Conservation (phyloP, 495 filamentous ascomycete species). For the Sabuloglossum arenarium region DNA sequence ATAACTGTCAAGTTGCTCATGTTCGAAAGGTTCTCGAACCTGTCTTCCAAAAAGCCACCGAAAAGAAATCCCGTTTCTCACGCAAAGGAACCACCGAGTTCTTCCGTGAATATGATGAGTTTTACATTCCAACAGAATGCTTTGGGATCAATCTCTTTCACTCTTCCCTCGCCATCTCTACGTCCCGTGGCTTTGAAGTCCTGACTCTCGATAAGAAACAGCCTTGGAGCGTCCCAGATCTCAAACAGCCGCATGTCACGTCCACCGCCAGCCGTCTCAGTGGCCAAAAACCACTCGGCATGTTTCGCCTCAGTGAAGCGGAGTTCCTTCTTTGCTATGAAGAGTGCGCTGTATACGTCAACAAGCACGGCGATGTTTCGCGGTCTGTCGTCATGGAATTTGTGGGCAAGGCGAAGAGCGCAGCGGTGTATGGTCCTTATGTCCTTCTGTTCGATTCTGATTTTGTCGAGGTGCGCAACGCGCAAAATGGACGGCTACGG, state of each 20-base stretch:
- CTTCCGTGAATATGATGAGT: slow-evolving; percentile 95
- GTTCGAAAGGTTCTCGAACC: slow-evolving; percentile 56
- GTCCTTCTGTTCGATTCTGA: slow-evolving; percentile 67
- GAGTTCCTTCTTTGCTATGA: slow-evolving; percentile 91
- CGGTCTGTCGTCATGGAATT: slow-evolving; percentile 93
- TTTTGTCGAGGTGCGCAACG: slow-evolving; percentile 92
- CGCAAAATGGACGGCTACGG: slow-evolving; percentile 78
- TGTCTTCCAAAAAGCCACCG: slow-evolving; percentile 68
- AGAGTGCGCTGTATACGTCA: slow-evolving; percentile 90
- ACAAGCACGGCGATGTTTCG: slow-evolving; percentile 90
- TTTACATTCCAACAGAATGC: slow-evolving; percentile 95
- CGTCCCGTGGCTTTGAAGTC: slow-evolving; percentile 83
- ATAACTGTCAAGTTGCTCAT: background rate
- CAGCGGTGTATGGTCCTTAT: slow-evolving; percentile 68
- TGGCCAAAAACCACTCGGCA: slow-evolving; percentile 68
- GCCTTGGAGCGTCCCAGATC: slow-evolving; percentile 73
- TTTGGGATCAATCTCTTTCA: slow-evolving; percentile 93
- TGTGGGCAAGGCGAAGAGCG: slow-evolving; percentile 70
- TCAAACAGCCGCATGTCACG: slow-evolving; percentile 49
- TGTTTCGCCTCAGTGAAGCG: slow-evolving; percentile 85
- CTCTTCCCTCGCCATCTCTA: slow-evolving; percentile 73
- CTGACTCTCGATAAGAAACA: slow-evolving; percentile 93
- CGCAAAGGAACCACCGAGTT: slow-evolving; percentile 67
- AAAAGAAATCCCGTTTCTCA: slow-evolving; percentile 53
- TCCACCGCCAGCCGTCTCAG: slow-evolving; percentile 64